Percentiles rank a stretch among this genome's conserved stretches.
Conservation (phyloP, 1,284 basidiomycete species). For the Mycena sp. region DNA sequence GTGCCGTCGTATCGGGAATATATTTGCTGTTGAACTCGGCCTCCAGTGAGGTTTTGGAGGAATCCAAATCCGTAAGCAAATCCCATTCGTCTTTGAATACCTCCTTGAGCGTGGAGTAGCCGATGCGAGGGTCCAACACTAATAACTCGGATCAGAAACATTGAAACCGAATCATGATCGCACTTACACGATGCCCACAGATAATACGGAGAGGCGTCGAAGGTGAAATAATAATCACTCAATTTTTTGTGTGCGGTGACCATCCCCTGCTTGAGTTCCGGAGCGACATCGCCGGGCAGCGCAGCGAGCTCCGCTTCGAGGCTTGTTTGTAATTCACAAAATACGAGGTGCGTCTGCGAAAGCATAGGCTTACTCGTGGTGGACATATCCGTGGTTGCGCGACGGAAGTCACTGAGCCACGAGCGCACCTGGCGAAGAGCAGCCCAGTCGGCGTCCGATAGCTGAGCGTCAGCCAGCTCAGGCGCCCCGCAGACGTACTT, state of each 20-base stretch:
- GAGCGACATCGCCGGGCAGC: neutral
- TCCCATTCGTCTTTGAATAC: slow-evolving; percentile 22
- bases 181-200: slow-evolving; percentile 6
- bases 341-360: slow-evolving; percentile 26
- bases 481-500: neutral
- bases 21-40: slow-evolving; percentile 24
- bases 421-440: too few relatives aligned
- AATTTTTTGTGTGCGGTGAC: slow-evolving; percentile 13
- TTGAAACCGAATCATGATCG: neutral
- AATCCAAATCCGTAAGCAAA: slow-evolving; percentile 28
- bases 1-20: neutral
- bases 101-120: slow-evolving; percentile 15
- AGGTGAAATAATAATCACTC: neutral
- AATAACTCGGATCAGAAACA: slow-evolving; percentile 21
- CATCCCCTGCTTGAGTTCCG: neutral
- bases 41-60: slow-evolving; percentile 22
- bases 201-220: slow-evolving; percentile 15
- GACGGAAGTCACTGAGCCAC: slow-evolving; percentile 38
- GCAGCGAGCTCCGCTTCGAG: slow-evolving; percentile 4
- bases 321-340: too few relatives aligned
- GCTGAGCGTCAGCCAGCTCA: slow-evolving; percentile 27
- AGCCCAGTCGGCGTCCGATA: too few relatives aligned
- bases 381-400: slow-evolving; percentile 40
- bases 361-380: slow-evolving; percentile 36
- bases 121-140: slow-evolving; percentile 32